Conservation (phyloP, 352 stramenopile genomes). For the Thalassiosira exigua region DNA sequence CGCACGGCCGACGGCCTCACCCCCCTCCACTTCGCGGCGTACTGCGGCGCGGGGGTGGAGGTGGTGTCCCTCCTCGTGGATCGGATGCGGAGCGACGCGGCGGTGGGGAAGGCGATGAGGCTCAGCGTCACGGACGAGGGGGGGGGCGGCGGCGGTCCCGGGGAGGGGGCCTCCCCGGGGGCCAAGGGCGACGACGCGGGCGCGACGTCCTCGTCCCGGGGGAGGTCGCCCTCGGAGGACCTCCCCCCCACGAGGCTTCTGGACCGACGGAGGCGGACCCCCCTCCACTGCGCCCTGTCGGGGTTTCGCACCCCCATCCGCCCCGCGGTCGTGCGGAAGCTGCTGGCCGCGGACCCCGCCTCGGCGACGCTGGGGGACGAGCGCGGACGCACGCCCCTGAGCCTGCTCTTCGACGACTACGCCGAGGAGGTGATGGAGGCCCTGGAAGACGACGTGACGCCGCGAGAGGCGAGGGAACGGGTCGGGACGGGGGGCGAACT, state of each 20-base stretch:
- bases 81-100: slow-evolving; percentile 37
- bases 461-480: slow-evolving; percentile 12
- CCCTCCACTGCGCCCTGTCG: slow-evolving; percentile 53
- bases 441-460: slow-evolving; percentile 41
- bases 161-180: not conserved
- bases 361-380: slow-evolving; percentile 48
- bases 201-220: not conserved
- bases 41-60: slow-evolving; percentile 45
- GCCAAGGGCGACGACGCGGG: not conserved
- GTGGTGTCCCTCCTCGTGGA: slow-evolving; percentile 50
- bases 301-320: slow-evolving; percentile 56
- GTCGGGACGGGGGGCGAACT: slow-evolving; percentile 43
- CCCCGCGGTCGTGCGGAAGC: slow-evolving; percentile 34
- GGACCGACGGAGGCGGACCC: slow-evolving; percentile 57
- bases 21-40: slow-evolving; percentile 59
- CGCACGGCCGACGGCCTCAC: slow-evolving; percentile 58
- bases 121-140: not conserved
- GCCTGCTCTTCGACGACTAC: slow-evolving; percentile 62
- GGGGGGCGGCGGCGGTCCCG: not conserved
- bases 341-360: slow-evolving; percentile 42
- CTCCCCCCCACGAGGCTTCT: slow-evolving; percentile 30
- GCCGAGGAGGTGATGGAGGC: slow-evolving; percentile 59
- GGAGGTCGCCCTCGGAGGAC: not conserved
- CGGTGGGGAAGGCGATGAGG: slow-evolving; percentile 2
- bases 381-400: slow-evolving; percentile 46